A percentile compares a stretch with the other conserved stretches of the same genome.
phyloP scores from a whole-genome alignment of 2,329 filamentous ascomycete genomes.

The Lasiodiplodia sp. region DNA sequence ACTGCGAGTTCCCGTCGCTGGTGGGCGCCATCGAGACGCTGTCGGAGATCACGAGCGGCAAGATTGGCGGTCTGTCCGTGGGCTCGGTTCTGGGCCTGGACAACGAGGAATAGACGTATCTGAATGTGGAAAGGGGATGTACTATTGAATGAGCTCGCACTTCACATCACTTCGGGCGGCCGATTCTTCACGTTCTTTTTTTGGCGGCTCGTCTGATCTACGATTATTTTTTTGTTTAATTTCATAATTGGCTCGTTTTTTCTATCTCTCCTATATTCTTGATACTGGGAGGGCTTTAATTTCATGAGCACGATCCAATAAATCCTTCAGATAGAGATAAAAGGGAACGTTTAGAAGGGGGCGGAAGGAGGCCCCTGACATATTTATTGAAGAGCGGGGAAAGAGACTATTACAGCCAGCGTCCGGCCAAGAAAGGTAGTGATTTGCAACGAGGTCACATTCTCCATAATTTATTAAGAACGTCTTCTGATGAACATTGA shows the following conservation, averaged over 20 bases:
- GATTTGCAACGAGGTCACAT: not conserved
- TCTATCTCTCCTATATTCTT: not conserved
- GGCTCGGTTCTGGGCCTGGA: not conserved
- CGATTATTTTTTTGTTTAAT: not conserved
- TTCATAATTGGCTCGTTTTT: not conserved
- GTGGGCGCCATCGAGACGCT: conserved; percentile 41
- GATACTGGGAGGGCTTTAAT: not conserved
- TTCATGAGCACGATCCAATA: not conserved
- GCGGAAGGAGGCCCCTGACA: not conserved
- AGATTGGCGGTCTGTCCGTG: conserved; percentile 33
- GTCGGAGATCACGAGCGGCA: conserved; percentile 36
- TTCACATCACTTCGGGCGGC: not conserved
- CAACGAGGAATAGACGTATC: not conserved
- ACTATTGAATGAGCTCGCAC: not conserved
- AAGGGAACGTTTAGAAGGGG: not conserved
- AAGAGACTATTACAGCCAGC: not conserved
- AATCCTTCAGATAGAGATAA: not conserved
- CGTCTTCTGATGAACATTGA: not conserved
- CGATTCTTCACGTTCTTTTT: not conserved
- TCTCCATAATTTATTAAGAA: not conserved
- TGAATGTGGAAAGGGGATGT: not conserved
- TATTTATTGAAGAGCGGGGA: not conserved
- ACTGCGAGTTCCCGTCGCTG: conserved; percentile 48
- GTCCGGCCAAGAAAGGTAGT: not conserved
- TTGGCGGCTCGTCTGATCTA: not conserved